Base-by-base conservation (phyloP, 2,329 filamentous ascomycete genomes). In the Penicillium sp. region DNA sequence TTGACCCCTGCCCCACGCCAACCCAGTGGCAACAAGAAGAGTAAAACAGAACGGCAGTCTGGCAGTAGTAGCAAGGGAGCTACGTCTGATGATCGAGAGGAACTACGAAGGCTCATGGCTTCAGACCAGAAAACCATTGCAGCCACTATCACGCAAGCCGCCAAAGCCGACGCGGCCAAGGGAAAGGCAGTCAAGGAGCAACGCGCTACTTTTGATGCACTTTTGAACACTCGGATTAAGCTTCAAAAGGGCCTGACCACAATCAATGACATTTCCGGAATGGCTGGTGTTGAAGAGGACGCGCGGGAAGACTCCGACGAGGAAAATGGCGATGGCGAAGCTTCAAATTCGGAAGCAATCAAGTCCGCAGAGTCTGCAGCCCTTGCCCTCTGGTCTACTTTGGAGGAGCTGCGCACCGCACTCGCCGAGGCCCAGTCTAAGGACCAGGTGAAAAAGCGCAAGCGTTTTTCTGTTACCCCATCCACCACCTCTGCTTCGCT, bases 151-250 rank as follows among this genome's bases (percentile, higher is more conserved):
- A 82, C 83, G 1, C 79, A 87, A 65, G 86, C 88, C 1, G 85
- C 85, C 46, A 86, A 87, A 65, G 84, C 84, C 46, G 94, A 97
- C 68, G 85, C 88, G 4, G 84, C 87, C 34, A 97, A 97, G 72
- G 94, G 94, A 10, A 76, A 83, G 48, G 93, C 93, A 0, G 90
- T 99, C 30, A 93, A 91, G 63, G 80, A 86, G 51, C 94, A 99
- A 74, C 85, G 91, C 45, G 87, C 87, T 55, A 85, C 87, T 0
- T 99, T 96, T 66, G 93, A 97, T 62, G 84, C 89, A 0, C 83
- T 97, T 1, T 81, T 99, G 26, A 96, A 96, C 73, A 83, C 91
- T 12, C 86, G 94, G 17, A 97, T 99, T 66, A 89, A 93, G 54
- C 76, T 99, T 15, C 95, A 99, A 71, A 97, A 97, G 71, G 91